Evolutionary conservation across 176 grass and related monocot species (phyloP), one percentile per base, ranked within the genome.

Genomic region (Coix lacrymajobi): DNA sequence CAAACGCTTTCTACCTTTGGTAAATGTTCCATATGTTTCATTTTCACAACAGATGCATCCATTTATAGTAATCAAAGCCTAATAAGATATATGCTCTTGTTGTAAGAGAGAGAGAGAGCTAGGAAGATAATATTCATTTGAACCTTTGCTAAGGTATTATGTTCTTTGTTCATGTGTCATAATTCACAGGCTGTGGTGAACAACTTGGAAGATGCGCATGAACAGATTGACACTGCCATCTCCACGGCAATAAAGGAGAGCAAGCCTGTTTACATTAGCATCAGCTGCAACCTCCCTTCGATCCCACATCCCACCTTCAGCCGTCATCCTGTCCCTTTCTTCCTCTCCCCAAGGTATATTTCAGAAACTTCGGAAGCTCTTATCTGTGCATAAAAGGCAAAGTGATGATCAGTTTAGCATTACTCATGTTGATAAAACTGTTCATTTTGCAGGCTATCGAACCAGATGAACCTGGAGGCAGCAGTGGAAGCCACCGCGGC

Each of bases 251-350:
- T 91, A 41, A 91, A 76, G 75, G 85, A 91, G 67, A 91, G 89
- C 80, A 91, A 91, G 14, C 89, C 89, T 36, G 89, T 91, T 80
- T 91, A 91, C 71, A 88, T 91, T 33, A 91, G 85, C 62, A 88
- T 91, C 67, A 75, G 85, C 56, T 91, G 89, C 85, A 84, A 91
- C 54, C 85, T 91, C 44, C 60, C 89, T 1, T 75, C 85, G 0
- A 88, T 91, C 22, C 89, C 89, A 15, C 85, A 91, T 43, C 85
- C 89, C 5, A 87, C 80, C 1, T 91, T 91, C 16, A 80, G 84
- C 64, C 13, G 0, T 7, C 69, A 91, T 32, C 89, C 75, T 36
- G 85, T 91, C 24, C 85, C 89, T 52, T 91, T 91, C 80, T 91
- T 91, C 82, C 85, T 91, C 24, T 84, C 89, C 43, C 89, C 89